Evolutionary conservation across 805 yeast genomes (phyloP), one percentile per base, ranked within the genome.

Genomic region (Ogataea ganodermae): DNA sequence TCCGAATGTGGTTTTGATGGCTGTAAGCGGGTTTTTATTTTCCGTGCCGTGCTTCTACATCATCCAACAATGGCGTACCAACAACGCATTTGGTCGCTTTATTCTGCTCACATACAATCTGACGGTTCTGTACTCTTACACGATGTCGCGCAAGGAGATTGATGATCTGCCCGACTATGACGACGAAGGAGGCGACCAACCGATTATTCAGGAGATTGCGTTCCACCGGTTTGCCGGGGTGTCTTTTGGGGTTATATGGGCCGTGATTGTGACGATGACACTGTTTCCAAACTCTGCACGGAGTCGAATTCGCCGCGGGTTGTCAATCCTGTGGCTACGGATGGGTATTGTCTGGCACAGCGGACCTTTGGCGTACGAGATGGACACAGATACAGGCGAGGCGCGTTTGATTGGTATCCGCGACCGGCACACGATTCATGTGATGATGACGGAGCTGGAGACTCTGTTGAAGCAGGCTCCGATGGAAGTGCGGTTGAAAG

Each of bases 271-370:
- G 66, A 83, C 94, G 0, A 67, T 83, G 28, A 70, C 79, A 1
- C 73, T 87, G 43, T 72, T 85, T 43, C 96, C 96, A 3, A 82
- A 81, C 60, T 82, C 89, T 59, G 96, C 96, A 0, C 72, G 96
- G 38, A 71, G 79, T 12, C 69, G 89, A 40, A 67, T 88, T 49
- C 80, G 86, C 49, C 72, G 73, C 22, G 88, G 89, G 0, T 61
- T 88, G 18, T 78, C 89, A 0, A 68, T 82, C 2, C 70, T 87
- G 18, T 89, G 96, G 96, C 69, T 89, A 33, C 71, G 90, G 36
- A 75, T 88, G 76, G 96, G 96, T 1, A 75, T 89, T 18, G 74
- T 83, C 7, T 88, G 95, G 96, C 84, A 83, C 55, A 70, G 82
- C 41, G 92, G 86, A 53, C 89, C 91, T 1, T 66, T 88, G 51